Conservation (phyloP, 2,329 filamentous ascomycete species). For the Ceratocystis papillata region DNA sequence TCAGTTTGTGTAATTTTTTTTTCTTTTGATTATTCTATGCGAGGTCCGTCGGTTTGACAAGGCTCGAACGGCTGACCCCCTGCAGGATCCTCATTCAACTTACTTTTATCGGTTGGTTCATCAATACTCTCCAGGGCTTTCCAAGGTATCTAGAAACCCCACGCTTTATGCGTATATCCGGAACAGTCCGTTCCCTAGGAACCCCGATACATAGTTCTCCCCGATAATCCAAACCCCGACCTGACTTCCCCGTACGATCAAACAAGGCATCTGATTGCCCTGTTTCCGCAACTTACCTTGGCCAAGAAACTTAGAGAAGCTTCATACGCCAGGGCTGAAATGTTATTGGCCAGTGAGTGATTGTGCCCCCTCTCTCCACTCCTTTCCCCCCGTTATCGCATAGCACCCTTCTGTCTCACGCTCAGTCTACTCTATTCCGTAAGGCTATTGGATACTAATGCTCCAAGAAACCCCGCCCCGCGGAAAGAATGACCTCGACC, state of each 20-base stretch:
- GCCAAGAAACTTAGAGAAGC: slow-evolving; percentile 3
- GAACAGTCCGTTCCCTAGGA: neutral
- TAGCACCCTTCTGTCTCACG: neutral
- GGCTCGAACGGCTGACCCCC: neutral
- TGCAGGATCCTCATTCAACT: neutral
- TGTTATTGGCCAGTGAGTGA: slow-evolving; percentile 20
- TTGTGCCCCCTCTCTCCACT: slow-evolving; percentile 8
- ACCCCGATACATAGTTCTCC: slow-evolving; percentile 14
- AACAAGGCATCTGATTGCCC: slow-evolving; percentile 10
- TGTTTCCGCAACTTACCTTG: neutral
- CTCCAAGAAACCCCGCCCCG: slow-evolving; percentile 19
- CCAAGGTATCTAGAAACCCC: no score
- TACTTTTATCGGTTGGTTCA: neutral
- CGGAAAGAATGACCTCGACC: slow-evolving; percentile 16
- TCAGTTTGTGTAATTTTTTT: no score
- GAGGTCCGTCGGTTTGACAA: neutral
- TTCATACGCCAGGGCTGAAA: slow-evolving; percentile 12
- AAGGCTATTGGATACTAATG: slow-evolving; percentile 19
- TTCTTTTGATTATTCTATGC: slow-evolving; percentile 15
- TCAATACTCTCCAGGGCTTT: no score
- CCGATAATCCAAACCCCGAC: slow-evolving; percentile 16
- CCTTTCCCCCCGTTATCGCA: no score
- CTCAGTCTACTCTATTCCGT: neutral
- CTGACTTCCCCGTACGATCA: neutral
- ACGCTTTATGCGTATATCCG: slow-evolving; percentile 13